These are phyloP conservation scores for Clathrospora elynae DNA, from an alignment of 2,329 filamentous ascomycete genomes.

Conservation along the genomic window DNA sequence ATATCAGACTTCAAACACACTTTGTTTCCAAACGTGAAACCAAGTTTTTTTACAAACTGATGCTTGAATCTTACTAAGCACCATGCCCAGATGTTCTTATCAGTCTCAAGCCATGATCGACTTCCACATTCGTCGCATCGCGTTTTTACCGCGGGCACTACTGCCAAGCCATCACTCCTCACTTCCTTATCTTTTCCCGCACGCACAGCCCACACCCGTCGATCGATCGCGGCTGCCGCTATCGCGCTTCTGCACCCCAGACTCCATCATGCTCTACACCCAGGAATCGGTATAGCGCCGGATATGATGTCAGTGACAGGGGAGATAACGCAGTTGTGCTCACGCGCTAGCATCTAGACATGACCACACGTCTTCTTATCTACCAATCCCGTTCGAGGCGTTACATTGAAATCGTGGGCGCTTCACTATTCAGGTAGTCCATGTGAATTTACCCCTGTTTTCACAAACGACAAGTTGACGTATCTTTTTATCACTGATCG, in stretches of 20 bases:
- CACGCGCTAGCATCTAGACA: no score
- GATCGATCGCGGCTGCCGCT: constrained; percentile 1
- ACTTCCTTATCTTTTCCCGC: constrained; percentile 22
- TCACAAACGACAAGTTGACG: no score
- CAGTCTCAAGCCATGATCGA: constrained; percentile 17
- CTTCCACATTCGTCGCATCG: constrained; percentile 2
- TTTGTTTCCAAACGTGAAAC: neutral
- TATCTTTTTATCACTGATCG: no score
- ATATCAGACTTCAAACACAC: constrained; percentile 9
- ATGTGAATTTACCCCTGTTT: no score
- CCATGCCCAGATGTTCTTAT: constrained; percentile 20
- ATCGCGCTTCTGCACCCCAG: constrained; percentile 6
- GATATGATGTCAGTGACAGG: no score
- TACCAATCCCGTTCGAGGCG: no score
- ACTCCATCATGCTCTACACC: no score
- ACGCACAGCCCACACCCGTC: neutral
- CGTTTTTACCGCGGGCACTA: neutral
- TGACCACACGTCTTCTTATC: no score
- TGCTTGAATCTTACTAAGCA: neutral
- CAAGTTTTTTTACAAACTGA: no score
- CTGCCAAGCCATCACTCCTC: constrained; percentile 19
- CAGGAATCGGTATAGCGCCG: no score
- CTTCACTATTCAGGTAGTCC: no score
- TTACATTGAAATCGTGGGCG: no score
- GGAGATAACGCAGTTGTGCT: neutral